Percentiles rank a stretch among this genome's conserved stretches.
Evolutionary conservation across 352 stramenopile species (phyloP).

Genomic region (Phytophthora parvispora): DNA sequence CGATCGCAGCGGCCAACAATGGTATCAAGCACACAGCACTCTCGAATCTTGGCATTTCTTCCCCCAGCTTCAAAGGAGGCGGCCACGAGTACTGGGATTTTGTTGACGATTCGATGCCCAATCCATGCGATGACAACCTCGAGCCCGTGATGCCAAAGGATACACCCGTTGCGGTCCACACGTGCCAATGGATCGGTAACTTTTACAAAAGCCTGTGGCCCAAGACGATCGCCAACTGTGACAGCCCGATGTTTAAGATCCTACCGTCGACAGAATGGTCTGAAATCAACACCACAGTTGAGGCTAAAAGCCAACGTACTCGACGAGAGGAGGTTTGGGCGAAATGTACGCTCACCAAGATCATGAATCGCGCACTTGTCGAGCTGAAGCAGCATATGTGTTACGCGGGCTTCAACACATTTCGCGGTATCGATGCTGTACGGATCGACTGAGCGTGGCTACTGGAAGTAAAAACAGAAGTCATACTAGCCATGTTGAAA

Average conservation of each 20-base stretch:
- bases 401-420: not conserved
- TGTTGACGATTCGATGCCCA: not conserved
- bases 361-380: not conserved
- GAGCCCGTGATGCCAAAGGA: not conserved
- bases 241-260: not conserved
- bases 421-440: not conserved
- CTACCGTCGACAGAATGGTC: not conserved
- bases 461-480: no score
- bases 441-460: no score
- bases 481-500: no score
- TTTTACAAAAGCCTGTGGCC: not conserved
- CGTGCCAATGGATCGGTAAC: not conserved
- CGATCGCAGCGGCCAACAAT: not conserved
- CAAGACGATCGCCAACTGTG: not conserved
- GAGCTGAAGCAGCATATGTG: not conserved
- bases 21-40: not conserved
- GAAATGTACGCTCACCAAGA: not conserved
- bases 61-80: not conserved
- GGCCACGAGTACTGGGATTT: not conserved
- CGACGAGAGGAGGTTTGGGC: not conserved
- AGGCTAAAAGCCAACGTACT: not conserved
- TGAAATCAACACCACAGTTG: not conserved
- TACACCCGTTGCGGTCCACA: not conserved
- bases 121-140: not conserved
- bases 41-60: not conserved